Evolutionary conservation across 345 rosid genomes (phyloP).

Genomic region (Arabidopsis arenosa): DNA sequence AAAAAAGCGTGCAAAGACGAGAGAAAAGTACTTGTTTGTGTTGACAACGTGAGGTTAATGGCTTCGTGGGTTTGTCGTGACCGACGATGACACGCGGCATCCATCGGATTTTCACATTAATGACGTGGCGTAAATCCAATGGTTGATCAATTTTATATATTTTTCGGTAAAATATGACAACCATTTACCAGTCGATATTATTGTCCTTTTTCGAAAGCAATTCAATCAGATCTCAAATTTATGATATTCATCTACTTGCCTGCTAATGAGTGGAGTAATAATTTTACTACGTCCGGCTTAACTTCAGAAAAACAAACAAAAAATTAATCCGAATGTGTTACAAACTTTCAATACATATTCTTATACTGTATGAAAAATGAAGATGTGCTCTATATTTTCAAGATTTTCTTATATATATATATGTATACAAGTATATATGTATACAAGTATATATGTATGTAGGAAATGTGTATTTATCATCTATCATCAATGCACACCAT

Average conservation of each 20-base stretch:
- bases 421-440: too few species aligned
- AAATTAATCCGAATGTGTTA: too few species aligned
- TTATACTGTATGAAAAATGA: too few species aligned
- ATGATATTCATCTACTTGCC: too few species aligned
- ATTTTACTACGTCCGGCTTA: too few species aligned
- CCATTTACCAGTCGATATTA: constrained; percentile 7
- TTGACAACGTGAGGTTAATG: constrained; percentile 30
- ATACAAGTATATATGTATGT: too few species aligned
- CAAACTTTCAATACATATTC: too few species aligned
- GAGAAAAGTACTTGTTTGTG: not conserved
- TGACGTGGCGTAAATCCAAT: constrained; percentile 2
- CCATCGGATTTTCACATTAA: not conserved
- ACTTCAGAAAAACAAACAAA: too few species aligned
- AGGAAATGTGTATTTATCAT: not conserved
- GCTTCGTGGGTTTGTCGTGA: constrained; percentile 44
- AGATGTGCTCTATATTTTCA: too few species aligned
- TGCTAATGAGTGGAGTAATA: too few species aligned
- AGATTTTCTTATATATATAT: too few species aligned
- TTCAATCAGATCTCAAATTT: not conserved
- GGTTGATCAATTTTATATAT: not conserved
- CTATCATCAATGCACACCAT: constrained; percentile 22
- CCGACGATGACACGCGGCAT: constrained; percentile 37
- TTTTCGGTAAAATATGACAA: constrained; percentile 5
- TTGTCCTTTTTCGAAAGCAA: not conserved
- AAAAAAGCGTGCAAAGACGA: constrained; percentile 21